These are phyloP conservation scores for Scenedesmus sp. DNA, from an alignment of 163 green algal species.

Conservation along the genomic window DNA sequence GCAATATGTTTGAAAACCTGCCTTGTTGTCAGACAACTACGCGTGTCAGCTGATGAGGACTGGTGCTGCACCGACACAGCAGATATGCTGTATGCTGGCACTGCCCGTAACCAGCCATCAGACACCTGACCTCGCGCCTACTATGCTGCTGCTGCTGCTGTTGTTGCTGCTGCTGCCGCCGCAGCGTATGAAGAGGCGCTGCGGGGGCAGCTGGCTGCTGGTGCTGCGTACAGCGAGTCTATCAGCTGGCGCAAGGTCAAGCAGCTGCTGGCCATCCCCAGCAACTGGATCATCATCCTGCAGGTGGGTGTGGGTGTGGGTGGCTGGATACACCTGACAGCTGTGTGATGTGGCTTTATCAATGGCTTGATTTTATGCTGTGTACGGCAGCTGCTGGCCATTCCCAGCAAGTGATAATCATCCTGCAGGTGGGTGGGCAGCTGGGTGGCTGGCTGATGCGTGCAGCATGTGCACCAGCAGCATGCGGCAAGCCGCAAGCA, in stretches of 20 bases:
- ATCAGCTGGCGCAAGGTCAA: constrained; percentile 77
- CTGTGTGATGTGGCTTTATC: no score
- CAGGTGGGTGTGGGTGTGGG: constrained; percentile 53
- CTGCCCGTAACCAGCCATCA: background rate
- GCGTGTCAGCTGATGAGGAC: background rate
- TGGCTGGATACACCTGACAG: background rate
- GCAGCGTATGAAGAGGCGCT: constrained; percentile 76
- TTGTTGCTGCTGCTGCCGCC: background rate
- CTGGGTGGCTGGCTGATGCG: no score
- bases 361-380: no score
- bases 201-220: constrained; percentile 58
- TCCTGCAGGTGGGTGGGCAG: background rate
- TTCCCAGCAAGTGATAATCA: background rate
- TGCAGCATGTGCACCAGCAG: no score
- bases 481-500: no score
- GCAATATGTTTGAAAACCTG: no score
- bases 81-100: background rate
- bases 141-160: background rate
- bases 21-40: no score
- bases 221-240: constrained; percentile 73
- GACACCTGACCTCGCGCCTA: background rate
- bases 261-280: constrained; percentile 69
- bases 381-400: no score
- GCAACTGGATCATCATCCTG: constrained; percentile 80
- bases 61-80: background rate